Base-by-base conservation (phyloP, 1,284 basidiomycete genomes). In the Cryptococcus floricola region DNA sequence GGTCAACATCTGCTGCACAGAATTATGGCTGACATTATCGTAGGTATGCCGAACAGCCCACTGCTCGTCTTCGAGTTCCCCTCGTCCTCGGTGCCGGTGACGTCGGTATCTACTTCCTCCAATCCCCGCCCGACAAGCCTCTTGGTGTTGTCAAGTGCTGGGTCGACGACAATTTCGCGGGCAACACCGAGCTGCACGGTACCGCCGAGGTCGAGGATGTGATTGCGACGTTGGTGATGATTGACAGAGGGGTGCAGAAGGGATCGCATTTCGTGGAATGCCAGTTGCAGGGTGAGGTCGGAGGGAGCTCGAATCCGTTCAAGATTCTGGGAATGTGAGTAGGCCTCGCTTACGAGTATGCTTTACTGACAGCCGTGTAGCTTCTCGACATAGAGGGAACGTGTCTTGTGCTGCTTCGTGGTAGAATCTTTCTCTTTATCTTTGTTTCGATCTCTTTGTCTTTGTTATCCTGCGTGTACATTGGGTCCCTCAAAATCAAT, bases 231-330 rank as follows among this genome's bases (percentile, higher is more conserved):
- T 75, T 91, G 58, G 80, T 81, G 59, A 80, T 89, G 52, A 94
- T 95, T 63, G 91, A 94, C 76, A 84, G 83, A 57, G 82, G 77
- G 58, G 91, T 95, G 23, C 69, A 82, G 16, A 79, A 82, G 34
- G 91, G 91, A 4, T 85, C 87, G 48, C 92, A 95, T 73, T 94
- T 82, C 69, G 87, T 93, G 54, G 90, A 94, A 72, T 94, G 91
- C 70, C 74, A 85, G 70, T 74, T 93, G 49, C 66, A 85, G 63
- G 91, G 91, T 12, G 88, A 90, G 61, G 88, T 90, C 71, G 91
- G 89, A 6, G 79, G 83, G 65, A 64, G 64, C 48, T 67, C 71
- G 8, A 82, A 86, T n/a, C 79, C 83, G 42, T 94, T 94, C 81
- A 91, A 87, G 79, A 85, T 94, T 65, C 82, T 93, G 23, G 91